Evolutionary conservation across 495 filamentous ascomycete genomes (phyloP).

Genomic region (Daldinia childiae): DNA sequence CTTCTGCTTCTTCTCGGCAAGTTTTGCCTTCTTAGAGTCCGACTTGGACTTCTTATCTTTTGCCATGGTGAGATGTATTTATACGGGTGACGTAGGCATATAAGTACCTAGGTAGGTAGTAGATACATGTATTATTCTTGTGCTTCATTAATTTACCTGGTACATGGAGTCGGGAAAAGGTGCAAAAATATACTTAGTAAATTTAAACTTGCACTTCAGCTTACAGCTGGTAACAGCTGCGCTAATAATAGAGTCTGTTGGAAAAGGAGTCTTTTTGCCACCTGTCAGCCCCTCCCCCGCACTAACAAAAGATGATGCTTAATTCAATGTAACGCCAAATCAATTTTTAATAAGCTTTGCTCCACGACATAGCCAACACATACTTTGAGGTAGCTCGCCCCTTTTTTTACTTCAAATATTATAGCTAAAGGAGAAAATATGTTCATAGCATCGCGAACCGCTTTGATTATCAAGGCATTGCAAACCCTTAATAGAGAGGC

Average conservation of each 20-base stretch:
- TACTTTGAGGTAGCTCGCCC: not conserved
- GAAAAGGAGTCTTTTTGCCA: not conserved
- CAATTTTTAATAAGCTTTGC: slow-evolving; percentile 24
- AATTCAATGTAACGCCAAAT: not conserved
- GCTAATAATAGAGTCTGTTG: not conserved
- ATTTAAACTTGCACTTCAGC: not conserved
- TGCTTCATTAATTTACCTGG: not conserved
- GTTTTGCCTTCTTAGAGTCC: slow-evolving; percentile 68
- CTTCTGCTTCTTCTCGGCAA: slow-evolving; percentile 71
- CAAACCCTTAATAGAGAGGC: too few relatives aligned
- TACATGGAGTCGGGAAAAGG: not conserved
- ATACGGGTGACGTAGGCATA: too few relatives aligned
- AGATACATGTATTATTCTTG: not conserved
- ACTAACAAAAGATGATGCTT: slow-evolving; percentile 16
- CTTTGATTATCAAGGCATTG: too few relatives aligned
- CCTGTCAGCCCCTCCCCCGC: slow-evolving; percentile 33
- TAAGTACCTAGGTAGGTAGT: not conserved
- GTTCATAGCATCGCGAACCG: not conserved
- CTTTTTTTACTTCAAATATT: not conserved
- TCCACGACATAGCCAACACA: slow-evolving; percentile 13
- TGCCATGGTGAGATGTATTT: slow-evolving; percentile 50
- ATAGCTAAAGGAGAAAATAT: not conserved
- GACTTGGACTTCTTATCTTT: slow-evolving; percentile 67
- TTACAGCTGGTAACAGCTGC: not conserved
- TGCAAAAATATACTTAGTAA: too few relatives aligned